A percentile compares a stretch with the other conserved stretches of the same genome.
Conservation (phyloP, 768 basidiomycete genomes). For the Pleurotus sapidus region DNA sequence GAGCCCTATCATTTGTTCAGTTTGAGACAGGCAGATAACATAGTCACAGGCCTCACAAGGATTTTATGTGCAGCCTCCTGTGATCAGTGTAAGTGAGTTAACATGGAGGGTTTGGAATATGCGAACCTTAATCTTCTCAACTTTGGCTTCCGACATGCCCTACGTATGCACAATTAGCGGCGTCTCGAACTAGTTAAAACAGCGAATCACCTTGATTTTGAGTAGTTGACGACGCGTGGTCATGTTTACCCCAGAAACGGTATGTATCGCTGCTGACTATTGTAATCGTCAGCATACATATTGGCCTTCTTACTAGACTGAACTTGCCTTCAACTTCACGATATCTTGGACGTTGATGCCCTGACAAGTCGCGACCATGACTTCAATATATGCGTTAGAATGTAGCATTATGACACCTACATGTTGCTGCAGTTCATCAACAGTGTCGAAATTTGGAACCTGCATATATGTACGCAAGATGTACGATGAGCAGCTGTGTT, state of each 20-base stretch:
- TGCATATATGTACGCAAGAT: constrained; percentile 18
- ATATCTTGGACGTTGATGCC: constrained; percentile 97
- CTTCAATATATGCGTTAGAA: constrained; percentile 12
- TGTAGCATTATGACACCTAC: constrained; percentile 31
- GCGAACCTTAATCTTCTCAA: constrained; percentile 90
- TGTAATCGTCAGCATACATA: constrained; percentile 6
- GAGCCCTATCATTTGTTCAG: constrained; percentile 57
- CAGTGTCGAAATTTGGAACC: constrained; percentile 67
- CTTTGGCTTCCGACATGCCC: constrained; percentile 97
- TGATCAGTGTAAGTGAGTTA: not conserved
- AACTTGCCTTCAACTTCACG: constrained; percentile 77
- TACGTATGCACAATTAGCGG: constrained; percentile 23
- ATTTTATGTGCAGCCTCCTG: constrained; percentile 92
- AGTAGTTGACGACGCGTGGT: constrained; percentile 85
- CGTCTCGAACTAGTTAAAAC: not conserved
- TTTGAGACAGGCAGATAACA: not conserved
- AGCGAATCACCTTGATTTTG: constrained; percentile 78
- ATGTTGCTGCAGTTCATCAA: constrained; percentile 86
- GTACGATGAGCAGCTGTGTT: not conserved
- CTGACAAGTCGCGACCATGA: constrained; percentile 32
- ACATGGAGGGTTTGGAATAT: not conserved
- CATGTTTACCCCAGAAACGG: constrained; percentile 86
- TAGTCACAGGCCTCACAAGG: constrained; percentile 42
- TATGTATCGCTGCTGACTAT: constrained; percentile 79
- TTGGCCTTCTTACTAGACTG: not conserved